Base-by-base conservation (phyloP, 2,329 filamentous ascomycete species). In the Phyllosticta citriasiana region DNA sequence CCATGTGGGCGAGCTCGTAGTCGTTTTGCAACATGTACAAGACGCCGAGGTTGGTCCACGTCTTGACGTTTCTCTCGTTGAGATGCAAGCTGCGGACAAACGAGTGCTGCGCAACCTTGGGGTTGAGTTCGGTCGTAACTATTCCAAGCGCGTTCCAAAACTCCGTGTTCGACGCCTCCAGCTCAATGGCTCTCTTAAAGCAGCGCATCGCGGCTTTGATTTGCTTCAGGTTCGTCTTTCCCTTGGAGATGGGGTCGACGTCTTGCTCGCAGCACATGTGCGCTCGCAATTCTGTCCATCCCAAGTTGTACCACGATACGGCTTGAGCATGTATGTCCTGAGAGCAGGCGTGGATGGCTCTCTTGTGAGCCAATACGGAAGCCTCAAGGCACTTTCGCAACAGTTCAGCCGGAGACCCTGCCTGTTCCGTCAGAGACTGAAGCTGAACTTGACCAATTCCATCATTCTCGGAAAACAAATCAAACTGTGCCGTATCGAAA, bases 141-240 rank as follows among this genome's bases (percentile, higher is more conserved):
- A 97, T 90, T 57, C 93, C 94, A 2, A 99, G 81, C 0, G 94
- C 88, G 70, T 97, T 97, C 94, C 94, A 99, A 73, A 97, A 97
- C 66, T 97, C 93, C 0, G 90, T 80, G 70, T 97, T 99, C 57
- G 91, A 89, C 6, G 92, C 89, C 73, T 99, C 95, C 1, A 97
- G 80, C 74, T 97, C 94, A 65, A 99, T 99, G 0, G 94, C 89
- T 53, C 90, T 83, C 76, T 99, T 99, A 81, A 99, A 97, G 68
- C 90, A 94, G 60, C 87, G 83, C 65, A 97, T 88, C 1, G 94
- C 84, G 6, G 91, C 87, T 72, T 88, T 92, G 55, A 94, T 79
- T 66, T 91, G 91, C 35, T 40, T 62, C 25, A 58, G 25, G 66
- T 81, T 82, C 68, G 81, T 87, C 68, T 84, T 85, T 9, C 65